A percentile compares a stretch with the other conserved stretches of the same genome.
Conservation (phyloP, 495 filamentous ascomycete genomes). For the Chaetomium cochliodes region DNA sequence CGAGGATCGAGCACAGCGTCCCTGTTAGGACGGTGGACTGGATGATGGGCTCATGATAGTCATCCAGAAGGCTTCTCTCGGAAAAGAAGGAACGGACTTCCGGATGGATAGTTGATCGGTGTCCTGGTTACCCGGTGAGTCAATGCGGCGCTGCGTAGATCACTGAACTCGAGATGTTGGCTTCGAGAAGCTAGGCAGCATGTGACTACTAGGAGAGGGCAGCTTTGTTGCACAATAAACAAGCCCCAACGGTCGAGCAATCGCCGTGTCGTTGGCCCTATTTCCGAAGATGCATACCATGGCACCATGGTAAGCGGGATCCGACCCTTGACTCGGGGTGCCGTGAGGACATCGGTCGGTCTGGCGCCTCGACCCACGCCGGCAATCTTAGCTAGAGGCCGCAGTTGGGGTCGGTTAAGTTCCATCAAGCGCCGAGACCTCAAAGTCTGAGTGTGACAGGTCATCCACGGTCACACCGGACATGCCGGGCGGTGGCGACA, state of each 20-base stretch:
- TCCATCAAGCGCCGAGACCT: constrained; percentile 4
- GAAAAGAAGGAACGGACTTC: not conserved
- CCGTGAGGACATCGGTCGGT: not conserved
- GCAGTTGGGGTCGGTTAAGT: constrained; percentile 11
- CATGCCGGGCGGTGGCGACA: not conserved
- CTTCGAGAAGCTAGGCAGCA: not conserved
- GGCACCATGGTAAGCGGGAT: not conserved
- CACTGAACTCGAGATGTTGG: not conserved
- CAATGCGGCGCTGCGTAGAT: not conserved
- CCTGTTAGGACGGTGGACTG: constrained; percentile 13
- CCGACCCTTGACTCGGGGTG: not conserved
- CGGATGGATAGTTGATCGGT: not conserved
- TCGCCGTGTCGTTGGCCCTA: not conserved
- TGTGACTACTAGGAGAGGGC: not conserved
- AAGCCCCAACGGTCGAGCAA: not conserved
- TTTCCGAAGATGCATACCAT: not conserved
- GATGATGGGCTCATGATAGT: constrained; percentile 5
- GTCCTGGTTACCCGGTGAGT: not conserved
- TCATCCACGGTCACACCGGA: not conserved
- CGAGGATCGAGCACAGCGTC: not conserved
- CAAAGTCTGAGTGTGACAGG: constrained; percentile 1
- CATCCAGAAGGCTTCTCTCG: constrained; percentile 17
- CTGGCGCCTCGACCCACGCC: constrained; percentile 10
- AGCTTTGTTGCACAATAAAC: not conserved
- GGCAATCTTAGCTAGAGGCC: constrained; percentile 7